A percentile compares a stretch with the other conserved stretches of the same genome.
These are phyloP conservation scores for Pisolithus sp. DNA, from an alignment of 768 basidiomycete species.

Conservation along the genomic window DNA sequence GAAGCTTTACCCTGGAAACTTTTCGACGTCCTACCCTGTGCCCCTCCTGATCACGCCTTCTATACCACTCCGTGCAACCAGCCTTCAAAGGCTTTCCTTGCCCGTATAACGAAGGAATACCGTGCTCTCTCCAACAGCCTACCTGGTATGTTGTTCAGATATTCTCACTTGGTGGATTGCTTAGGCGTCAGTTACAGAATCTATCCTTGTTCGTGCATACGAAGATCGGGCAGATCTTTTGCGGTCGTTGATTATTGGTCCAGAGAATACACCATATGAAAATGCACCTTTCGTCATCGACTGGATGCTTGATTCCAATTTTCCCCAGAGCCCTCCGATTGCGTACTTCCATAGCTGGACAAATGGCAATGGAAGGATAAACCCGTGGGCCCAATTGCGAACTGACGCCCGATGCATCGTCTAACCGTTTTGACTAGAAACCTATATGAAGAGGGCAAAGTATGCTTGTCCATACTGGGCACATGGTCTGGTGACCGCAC, in stretches of 20 bases:
- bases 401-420: not conserved
- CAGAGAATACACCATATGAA: constrained; percentile 91
- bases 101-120: constrained; percentile 79
- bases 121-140: constrained; percentile 69
- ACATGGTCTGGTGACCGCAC: constrained; percentile 88
- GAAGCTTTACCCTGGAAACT: constrained; percentile 58
- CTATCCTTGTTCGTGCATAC: constrained; percentile 84
- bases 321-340: constrained; percentile 73
- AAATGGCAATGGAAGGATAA: constrained; percentile 87
- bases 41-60: constrained; percentile 82
- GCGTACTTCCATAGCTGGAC: constrained; percentile 95
- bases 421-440: constrained; percentile 43
- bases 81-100: constrained; percentile 67
- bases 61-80: constrained; percentile 52
- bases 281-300: constrained; percentile 95
- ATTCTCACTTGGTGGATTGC: not conserved
- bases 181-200: constrained; percentile 41
- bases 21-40: constrained; percentile 73
- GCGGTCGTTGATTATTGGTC: constrained; percentile 85
- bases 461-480: constrained; percentile 85
- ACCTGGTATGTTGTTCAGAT: constrained; percentile 54
- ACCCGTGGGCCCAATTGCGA: constrained; percentile 51
- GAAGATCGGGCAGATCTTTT: constrained; percentile 86
- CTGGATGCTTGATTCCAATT: constrained; percentile 83
- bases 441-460: constrained; percentile 93